phyloP scores from a whole-genome alignment of 179 eudicot genomes.

The Drosera spatulata region DNA sequence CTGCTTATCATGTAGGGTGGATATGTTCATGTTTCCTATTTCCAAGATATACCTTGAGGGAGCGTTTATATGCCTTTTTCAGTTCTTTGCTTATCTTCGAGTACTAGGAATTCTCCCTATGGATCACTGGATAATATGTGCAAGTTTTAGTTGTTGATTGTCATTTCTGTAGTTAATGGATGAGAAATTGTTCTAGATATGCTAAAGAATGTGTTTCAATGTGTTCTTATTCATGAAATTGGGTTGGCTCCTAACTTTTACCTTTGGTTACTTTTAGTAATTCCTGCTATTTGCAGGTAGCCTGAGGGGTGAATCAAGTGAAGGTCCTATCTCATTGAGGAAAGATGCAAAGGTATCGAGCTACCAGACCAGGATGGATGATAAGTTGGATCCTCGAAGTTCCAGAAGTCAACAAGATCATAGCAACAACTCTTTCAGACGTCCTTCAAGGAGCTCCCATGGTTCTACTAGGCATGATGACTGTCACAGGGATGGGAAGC shows the following conservation, averaged over 20 bases:
- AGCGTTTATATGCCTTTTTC: too few species aligned
- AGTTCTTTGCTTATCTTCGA: too few species aligned
- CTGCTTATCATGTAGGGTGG: too few species aligned
- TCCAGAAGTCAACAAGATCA: slow-evolving; percentile 33
- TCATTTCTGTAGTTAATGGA: not conserved
- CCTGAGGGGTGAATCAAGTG: slow-evolving; percentile 26
- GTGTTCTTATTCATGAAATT: not conserved
- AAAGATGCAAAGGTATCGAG: slow-evolving; percentile 27
- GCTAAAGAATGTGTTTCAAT: not conserved
- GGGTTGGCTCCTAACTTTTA: slow-evolving; percentile 8
- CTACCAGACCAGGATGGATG: slow-evolving; percentile 35
- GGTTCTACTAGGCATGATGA: slow-evolving; percentile 40
- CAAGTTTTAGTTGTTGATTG: not conserved
- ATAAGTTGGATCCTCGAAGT: slow-evolving; percentile 30
- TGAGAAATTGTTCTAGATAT: not conserved
- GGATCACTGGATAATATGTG: too few species aligned
- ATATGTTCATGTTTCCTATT: too few species aligned
- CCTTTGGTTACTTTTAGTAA: slow-evolving; percentile 6
- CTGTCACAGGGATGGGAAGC: slow-evolving; percentile 21
- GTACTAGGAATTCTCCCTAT: too few species aligned
- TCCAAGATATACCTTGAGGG: too few species aligned
- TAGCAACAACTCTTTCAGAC: slow-evolving; percentile 33
- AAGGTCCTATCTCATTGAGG: slow-evolving; percentile 27
- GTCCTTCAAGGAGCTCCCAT: slow-evolving; percentile 38
- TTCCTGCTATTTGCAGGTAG: slow-evolving; percentile 32